phyloP scores from a whole-genome alignment of 257 asterid species.

The Knoxia roxburghii region DNA sequence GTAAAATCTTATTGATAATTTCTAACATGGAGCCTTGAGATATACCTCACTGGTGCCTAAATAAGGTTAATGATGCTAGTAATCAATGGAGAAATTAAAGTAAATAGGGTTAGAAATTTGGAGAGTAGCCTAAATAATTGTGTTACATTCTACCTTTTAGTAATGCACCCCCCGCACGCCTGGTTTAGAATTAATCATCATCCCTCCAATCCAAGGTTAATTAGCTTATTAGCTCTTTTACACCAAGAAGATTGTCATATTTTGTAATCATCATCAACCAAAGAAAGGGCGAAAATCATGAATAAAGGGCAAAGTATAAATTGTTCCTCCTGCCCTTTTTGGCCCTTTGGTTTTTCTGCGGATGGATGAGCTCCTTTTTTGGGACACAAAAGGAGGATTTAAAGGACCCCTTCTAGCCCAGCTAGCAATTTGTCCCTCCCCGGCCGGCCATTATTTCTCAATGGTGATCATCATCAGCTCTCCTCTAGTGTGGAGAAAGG shows the following conservation, averaged over 20 bases:
- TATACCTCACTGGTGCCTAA: too few species aligned
- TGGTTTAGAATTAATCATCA: conserved; percentile 16
- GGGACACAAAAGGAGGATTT: conserved; percentile 5
- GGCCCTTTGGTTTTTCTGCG: not conserved
- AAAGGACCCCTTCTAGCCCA: not conserved
- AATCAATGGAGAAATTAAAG: conserved; percentile 11
- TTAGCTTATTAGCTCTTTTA: too few species aligned
- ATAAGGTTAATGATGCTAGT: conserved; percentile 16
- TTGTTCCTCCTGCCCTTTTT: conserved; percentile 6
- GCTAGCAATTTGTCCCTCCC: conserved; percentile 12
- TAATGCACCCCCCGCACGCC: conserved; percentile 16
- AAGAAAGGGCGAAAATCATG: too few species aligned
- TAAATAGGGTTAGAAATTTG: conserved; percentile 10
- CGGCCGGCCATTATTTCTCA: not conserved
- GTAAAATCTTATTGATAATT: too few species aligned
- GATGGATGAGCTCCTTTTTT: conserved; percentile 1
- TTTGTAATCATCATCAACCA: not conserved
- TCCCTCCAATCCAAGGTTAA: conserved; percentile 2
- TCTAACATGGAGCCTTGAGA: too few species aligned
- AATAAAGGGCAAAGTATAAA: not conserved
- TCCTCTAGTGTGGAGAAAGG: not conserved
- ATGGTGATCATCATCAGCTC: not conserved
- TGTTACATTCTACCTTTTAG: conserved; percentile 15
- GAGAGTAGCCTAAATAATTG: conserved; percentile 23
- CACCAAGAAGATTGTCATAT: too few species aligned